Evolutionary conservation across 2,329 filamentous ascomycete genomes (phyloP).

Genomic region (Volutella citrinella): DNA sequence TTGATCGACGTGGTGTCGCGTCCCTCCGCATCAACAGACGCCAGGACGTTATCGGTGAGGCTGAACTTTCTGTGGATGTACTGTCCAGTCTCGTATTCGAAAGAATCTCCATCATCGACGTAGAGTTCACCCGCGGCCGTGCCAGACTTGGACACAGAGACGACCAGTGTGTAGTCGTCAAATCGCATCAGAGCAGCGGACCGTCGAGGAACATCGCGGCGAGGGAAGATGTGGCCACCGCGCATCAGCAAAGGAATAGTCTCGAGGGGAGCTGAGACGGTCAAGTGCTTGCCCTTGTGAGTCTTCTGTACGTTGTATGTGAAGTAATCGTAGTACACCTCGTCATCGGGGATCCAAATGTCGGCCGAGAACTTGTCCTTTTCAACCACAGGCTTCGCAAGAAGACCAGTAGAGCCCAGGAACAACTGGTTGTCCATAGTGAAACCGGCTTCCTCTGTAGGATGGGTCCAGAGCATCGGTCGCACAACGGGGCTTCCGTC

Average conservation of each 20-base stretch:
- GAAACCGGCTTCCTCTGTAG: slow-evolving; percentile 82
- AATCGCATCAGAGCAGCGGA: slow-evolving; percentile 87
- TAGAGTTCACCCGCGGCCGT: slow-evolving; percentile 78
- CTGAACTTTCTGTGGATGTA: slow-evolving; percentile 83
- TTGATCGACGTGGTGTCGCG: slow-evolving; percentile 50
- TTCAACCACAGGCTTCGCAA: slow-evolving; percentile 87
- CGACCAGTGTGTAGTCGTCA: slow-evolving; percentile 90
- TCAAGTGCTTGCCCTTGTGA: slow-evolving; percentile 66
- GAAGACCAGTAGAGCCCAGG: slow-evolving; percentile 79
- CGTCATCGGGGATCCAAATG: slow-evolving; percentile 84
- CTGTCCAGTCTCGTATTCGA: slow-evolving; percentile 79
- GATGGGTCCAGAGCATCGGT: slow-evolving; percentile 91
- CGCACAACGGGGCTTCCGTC: slow-evolving; percentile 84
- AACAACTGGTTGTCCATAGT: slow-evolving; percentile 91
- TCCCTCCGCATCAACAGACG: slow-evolving; percentile 64
- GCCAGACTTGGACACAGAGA: slow-evolving; percentile 59
- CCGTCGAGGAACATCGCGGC: slow-evolving; percentile 82
- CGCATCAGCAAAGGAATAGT: slow-evolving; percentile 89
- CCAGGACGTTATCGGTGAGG: slow-evolving; percentile 60
- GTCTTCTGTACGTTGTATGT: slow-evolving; percentile 73
- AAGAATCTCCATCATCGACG: slow-evolving; percentile 89
- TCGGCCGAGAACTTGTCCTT: slow-evolving; percentile 71
- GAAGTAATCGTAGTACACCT: slow-evolving; percentile 95
- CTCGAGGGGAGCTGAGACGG: slow-evolving; percentile 74
- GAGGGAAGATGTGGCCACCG: slow-evolving; percentile 86